phyloP scores from a whole-genome alignment of 2,329 filamentous ascomycete genomes.

The Penicillium sp. region DNA sequence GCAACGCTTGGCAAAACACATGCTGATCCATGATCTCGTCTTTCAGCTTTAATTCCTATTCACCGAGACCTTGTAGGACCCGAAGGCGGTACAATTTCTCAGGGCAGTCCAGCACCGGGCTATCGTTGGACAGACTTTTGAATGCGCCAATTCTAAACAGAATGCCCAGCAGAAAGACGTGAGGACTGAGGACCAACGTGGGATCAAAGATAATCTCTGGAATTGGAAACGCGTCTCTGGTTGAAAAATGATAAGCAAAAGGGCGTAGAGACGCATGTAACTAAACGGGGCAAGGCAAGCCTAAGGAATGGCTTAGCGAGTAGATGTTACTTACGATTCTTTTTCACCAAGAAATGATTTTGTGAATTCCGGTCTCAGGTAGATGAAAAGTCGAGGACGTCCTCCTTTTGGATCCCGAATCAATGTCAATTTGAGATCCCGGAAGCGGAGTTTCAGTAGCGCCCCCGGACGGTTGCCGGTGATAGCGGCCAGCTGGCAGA shows the following conservation, averaged over 20 bases:
- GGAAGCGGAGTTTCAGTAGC: conserved; percentile 30
- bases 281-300: conserved; percentile 1
- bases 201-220: conserved; percentile 10
- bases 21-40: conserved; percentile 34
- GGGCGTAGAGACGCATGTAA: conserved; percentile 1
- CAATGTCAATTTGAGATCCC: conserved; percentile 29
- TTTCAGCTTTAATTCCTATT: conserved; percentile 38
- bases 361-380: conserved; percentile 28
- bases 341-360: conserved; percentile 30
- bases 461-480: conserved; percentile 26
- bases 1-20: conserved; percentile 34
- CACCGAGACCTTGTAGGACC: conserved; percentile 33
- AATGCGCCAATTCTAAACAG: conserved; percentile 38
- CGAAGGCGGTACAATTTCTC: conserved; percentile 40
- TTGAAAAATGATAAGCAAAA: conserved; percentile 13
- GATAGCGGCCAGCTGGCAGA: conserved; percentile 32
- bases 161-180: conserved; percentile 39
- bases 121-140: conserved; percentile 23
- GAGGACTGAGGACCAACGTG: conserved; percentile 39
- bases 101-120: conserved; percentile 32
- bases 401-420: conserved; percentile 29
- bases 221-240: conserved; percentile 38
- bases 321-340: conserved; percentile 21
- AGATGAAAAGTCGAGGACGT: conserved; percentile 28
- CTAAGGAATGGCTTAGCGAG: neutral